phyloP scores from a whole-genome alignment of 2,329 filamentous ascomycete species.

The Dothistroma pini region DNA sequence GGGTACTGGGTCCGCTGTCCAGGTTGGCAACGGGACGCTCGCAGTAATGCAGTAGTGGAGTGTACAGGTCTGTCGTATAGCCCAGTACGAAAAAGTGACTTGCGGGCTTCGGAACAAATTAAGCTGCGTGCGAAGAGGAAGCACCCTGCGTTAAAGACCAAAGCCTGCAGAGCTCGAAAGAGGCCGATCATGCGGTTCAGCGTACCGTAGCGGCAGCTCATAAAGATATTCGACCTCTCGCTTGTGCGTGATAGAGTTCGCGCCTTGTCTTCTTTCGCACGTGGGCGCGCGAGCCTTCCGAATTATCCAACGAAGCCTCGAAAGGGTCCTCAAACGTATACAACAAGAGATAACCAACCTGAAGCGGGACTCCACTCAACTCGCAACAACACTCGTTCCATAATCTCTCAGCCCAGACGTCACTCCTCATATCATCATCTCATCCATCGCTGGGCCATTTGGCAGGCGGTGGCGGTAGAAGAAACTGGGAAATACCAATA shows the following conservation, averaged over 20 bases:
- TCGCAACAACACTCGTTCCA: no score
- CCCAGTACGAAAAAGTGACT: background rate
- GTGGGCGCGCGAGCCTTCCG: background rate
- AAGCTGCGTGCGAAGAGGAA: background rate
- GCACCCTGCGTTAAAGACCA: background rate
- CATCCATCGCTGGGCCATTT: background rate
- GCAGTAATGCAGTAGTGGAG: background rate
- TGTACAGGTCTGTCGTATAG: background rate
- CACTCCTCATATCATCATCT: no score
- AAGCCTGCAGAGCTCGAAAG: background rate
- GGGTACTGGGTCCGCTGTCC: background rate
- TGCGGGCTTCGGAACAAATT: background rate
- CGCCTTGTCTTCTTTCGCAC: background rate
- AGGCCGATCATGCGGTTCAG: background rate
- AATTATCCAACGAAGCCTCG: no score
- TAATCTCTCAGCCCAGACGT: no score
- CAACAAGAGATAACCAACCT: background rate
- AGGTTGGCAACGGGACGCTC: background rate
- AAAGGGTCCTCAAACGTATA: no score
- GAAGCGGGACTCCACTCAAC: background rate
- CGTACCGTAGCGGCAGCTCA: no score
- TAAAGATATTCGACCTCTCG: background rate
- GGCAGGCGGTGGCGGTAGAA: background rate
- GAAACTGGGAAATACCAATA: background rate
- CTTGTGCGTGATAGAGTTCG: background rate